Percentiles rank a stretch among this genome's conserved stretches.
These are phyloP conservation scores for Gorgonomyces haynaldii DNA, from an alignment of 192 early-diverging fungal species.

Conservation along the genomic window DNA sequence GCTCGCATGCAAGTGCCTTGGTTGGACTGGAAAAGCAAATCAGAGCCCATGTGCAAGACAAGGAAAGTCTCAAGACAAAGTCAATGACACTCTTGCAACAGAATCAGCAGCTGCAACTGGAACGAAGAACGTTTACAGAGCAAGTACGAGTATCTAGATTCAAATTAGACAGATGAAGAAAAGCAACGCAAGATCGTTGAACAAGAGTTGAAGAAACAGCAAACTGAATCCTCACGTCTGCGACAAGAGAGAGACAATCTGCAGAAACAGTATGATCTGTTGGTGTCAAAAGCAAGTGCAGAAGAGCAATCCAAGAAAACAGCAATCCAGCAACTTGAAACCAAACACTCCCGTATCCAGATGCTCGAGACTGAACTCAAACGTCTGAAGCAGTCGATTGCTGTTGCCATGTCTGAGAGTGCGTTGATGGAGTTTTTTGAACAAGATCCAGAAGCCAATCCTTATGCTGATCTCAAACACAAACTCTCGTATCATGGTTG, in stretches of 20 bases:
- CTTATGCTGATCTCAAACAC: constrained; percentile 17
- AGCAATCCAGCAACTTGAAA: constrained; percentile 23
- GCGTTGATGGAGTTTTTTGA: constrained; percentile 31
- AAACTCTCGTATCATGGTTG: background rate
- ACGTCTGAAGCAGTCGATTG: constrained; percentile 27
- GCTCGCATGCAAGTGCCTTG: background rate
- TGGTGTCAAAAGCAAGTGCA: constrained; percentile 24
- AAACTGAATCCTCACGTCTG: constrained; percentile 29
- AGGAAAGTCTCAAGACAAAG: constrained; percentile 18
- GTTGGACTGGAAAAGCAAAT: constrained; percentile 5
- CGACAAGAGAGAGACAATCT: constrained; percentile 29
- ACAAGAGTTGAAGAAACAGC: constrained; percentile 25
- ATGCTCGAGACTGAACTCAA: constrained; percentile 30
- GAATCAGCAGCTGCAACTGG: constrained; percentile 15
- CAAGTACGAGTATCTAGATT: constrained; percentile 17
- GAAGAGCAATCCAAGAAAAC: constrained; percentile 25
- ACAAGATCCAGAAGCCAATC: constrained; percentile 16
- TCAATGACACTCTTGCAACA: constrained; percentile 19
- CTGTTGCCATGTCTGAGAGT: constrained; percentile 19
- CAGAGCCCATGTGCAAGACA: constrained; percentile 8
- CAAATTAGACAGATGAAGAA: constrained; percentile 21
- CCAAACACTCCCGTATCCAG: constrained; percentile 28
- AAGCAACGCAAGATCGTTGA: constrained; percentile 28
- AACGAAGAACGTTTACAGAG: constrained; percentile 29
- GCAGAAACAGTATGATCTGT: constrained; percentile 23